Evolutionary conservation across 352 stramenopile genomes (phyloP), one percentile per base, ranked within the genome.

Genomic region (Pythium pyrilobum): DNA sequence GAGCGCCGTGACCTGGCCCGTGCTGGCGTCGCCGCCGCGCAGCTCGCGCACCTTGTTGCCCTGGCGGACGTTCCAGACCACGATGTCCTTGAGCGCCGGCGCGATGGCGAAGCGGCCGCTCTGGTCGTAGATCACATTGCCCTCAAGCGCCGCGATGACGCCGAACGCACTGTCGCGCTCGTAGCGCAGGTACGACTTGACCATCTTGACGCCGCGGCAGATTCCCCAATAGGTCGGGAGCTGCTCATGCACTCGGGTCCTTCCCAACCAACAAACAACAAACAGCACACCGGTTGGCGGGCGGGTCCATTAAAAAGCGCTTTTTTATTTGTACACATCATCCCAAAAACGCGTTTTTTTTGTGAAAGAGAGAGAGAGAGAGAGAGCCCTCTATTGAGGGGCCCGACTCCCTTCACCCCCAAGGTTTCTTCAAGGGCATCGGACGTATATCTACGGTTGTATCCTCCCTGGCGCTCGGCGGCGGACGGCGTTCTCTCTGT

Each of bases 181-280:
- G 59, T 98, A 98, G 52, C 92, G 87, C 60, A 97, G 72, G 62
- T 98, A 97, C 51, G 84, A 96, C 81, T 97, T 97, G 76, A 95
- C 89, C 76, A 88, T 89, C 52, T n/a, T 46, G 29, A 5, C 5
- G 2, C 11, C 11, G 36, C 15, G 13, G 15, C 13, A 34, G 16
- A 29, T 40, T 16, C 13, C n/a, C 23, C 29, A 58, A 38, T 58
- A n/a, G n/a, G 34, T 24, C 34, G 20, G 37, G 18, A n/a, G 7
- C 9, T 4, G 5, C 37, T 21, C 24, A 43, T 43, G 37, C 37
- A 47, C 21, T 33, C 21, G 23, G 33, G 13, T 25, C 23, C 34
- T 48, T 28, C 32, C 18, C 27, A 15, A 47, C 54, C 54, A 62
- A 47, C 54, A 36, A 50, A 43, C 44, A 62, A 56, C 57, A 41